Percentiles rank a stretch among this genome's conserved stretches.
These are phyloP conservation scores for Oryza glaberrima DNA, from an alignment of 176 grass and related monocot genomes.

Conservation along the genomic window DNA sequence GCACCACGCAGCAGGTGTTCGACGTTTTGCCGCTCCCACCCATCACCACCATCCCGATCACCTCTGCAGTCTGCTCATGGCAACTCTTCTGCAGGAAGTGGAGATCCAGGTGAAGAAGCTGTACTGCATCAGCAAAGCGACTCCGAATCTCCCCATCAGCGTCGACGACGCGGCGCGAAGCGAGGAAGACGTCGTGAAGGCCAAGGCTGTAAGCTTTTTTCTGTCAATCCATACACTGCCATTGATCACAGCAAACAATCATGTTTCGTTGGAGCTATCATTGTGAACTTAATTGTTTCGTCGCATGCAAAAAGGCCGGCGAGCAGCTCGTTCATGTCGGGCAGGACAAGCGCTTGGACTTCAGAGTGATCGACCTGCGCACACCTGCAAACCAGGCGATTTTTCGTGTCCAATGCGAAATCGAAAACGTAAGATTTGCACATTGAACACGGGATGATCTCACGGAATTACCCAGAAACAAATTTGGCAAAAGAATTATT, in stretches of 20 bases:
- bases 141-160: constrained; percentile 56
- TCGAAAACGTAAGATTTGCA: constrained; percentile 60
- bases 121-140: constrained; percentile 63
- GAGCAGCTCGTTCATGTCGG: constrained; percentile 69
- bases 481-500: not conserved
- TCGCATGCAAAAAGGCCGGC: constrained; percentile 36
- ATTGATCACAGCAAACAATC: not conserved
- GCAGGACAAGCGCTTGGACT: constrained; percentile 69
- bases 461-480: not conserved
- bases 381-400: constrained; percentile 66
- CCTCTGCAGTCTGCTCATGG: not conserved
- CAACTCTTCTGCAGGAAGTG: constrained; percentile 34
- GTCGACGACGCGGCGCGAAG: constrained; percentile 68
- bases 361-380: constrained; percentile 56
- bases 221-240: not conserved
- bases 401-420: constrained; percentile 52
- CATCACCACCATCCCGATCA: not conserved
- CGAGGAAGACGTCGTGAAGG: constrained; percentile 56
- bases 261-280: not conserved
- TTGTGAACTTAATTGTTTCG: not conserved
- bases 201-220: constrained; percentile 37
- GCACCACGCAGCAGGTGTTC: constrained; percentile 64
- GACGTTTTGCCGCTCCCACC: not conserved
- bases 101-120: constrained; percentile 72
- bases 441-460: not conserved